phyloP scores from a whole-genome alignment of 169 alveolate genomes.

The Eimeria brunetti region DNA sequence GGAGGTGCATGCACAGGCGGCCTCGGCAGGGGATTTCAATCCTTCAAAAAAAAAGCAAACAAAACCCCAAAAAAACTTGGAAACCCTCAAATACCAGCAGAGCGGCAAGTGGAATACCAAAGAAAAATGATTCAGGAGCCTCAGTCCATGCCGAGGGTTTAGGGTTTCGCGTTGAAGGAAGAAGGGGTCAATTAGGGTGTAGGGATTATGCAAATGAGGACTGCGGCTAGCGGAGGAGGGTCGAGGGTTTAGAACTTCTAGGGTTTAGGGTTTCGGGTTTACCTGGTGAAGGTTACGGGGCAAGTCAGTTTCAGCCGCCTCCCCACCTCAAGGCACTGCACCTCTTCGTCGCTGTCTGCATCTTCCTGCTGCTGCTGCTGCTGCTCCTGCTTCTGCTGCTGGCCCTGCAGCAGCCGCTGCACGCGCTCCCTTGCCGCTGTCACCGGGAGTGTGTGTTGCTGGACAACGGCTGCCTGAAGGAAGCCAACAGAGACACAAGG shows the following conservation, averaged over 20 bases:
- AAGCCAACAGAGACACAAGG: neutral
- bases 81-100: neutral
- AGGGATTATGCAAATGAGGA: neutral
- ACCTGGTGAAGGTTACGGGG: slow-evolving; percentile 89
- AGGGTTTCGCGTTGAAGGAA: neutral
- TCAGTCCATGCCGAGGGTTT: neutral
- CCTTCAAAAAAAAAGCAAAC: slow-evolving; percentile 54
- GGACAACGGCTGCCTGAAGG: slow-evolving; percentile 16
- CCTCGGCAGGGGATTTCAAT: slow-evolving; percentile 95
- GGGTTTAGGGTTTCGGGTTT: neutral
- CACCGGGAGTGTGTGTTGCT: slow-evolving; percentile 17
- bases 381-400: slow-evolving; percentile 27
- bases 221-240: neutral
- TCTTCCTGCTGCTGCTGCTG: slow-evolving; percentile 82
- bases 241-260: neutral
- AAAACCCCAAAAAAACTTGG: neutral
- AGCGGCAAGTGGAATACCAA: neutral
- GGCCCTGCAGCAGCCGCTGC: slow-evolving; percentile 57
- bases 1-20: slow-evolving; percentile 91
- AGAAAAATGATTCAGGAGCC: neutral
- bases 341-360: slow-evolving; percentile 86
- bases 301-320: slow-evolving; percentile 88
- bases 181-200: neutral
- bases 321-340: slow-evolving; percentile 88
- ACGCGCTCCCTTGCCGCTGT: slow-evolving; percentile 5